Percentiles rank a stretch among this genome's conserved stretches.
Conservation (phyloP, 257 asterid genomes). For the Nicotiana knightiana region DNA sequence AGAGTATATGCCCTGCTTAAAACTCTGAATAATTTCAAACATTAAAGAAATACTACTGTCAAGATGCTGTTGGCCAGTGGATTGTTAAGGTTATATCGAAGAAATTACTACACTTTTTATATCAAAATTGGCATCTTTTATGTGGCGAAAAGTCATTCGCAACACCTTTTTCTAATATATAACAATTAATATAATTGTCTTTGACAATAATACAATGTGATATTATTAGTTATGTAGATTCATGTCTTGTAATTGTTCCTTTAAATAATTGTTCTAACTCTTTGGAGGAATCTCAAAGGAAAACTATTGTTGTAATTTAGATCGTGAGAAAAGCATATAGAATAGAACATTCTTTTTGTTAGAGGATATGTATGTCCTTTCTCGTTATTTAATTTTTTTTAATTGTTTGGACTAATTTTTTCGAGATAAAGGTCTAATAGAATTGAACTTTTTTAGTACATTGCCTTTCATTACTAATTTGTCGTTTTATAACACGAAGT, state of each 20-base stretch:
- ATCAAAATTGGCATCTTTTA: background rate
- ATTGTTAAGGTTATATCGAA: background rate
- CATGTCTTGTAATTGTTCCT: background rate
- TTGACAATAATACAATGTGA: background rate
- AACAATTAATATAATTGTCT: background rate
- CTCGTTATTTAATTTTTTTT: too few relatives aligned
- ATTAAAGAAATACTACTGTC: background rate
- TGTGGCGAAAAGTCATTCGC: background rate
- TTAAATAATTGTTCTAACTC: background rate
- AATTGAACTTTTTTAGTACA: too few relatives aligned
- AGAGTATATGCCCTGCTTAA: background rate
- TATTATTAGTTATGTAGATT: background rate
- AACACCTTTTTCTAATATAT: background rate
- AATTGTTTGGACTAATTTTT: too few relatives aligned
- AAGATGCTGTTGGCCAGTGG: background rate
- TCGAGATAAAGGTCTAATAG: too few relatives aligned
- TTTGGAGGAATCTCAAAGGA: background rate
- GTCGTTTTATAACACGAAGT: too few relatives aligned
- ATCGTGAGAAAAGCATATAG: background rate
- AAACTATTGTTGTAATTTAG: background rate
- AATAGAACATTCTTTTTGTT: background rate
- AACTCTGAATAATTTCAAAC: background rate
- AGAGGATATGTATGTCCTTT: too few relatives aligned
- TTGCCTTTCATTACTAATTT: too few relatives aligned
- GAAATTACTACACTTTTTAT: background rate